Evolutionary conservation across 2,329 filamentous ascomycete genomes (phyloP).

Genomic region (Esteya vermicola): DNA sequence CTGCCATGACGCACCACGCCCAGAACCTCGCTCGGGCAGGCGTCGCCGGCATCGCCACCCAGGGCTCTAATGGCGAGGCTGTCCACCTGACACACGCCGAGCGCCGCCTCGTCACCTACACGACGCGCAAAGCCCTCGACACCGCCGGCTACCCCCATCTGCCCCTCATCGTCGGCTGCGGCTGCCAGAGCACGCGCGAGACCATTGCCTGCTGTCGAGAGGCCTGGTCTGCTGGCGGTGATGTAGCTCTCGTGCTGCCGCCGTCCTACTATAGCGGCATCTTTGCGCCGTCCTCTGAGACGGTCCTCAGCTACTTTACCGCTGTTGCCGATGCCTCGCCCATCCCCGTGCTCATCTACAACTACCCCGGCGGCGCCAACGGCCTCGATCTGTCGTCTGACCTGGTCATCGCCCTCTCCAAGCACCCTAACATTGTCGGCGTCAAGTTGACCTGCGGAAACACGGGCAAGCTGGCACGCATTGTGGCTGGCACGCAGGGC

Average conservation of each 20-base stretch:
- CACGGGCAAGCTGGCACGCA: slow-evolving; percentile 53
- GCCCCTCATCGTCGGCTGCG: slow-evolving; percentile 65
- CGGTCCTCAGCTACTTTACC: slow-evolving; percentile 51
- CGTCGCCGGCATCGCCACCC: slow-evolving; percentile 59
- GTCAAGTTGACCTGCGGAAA: slow-evolving; percentile 59
- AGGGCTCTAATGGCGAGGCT: slow-evolving; percentile 73
- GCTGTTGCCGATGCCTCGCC: slow-evolving; percentile 49
- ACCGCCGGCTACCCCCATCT: slow-evolving; percentile 48
- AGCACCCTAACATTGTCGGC: slow-evolving; percentile 52
- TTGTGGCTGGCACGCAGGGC: slow-evolving; percentile 36
- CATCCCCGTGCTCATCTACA: slow-evolving; percentile 55
- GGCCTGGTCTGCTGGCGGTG: slow-evolving; percentile 53
- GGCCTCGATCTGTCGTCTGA: slow-evolving; percentile 53
- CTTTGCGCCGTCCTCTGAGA: slow-evolving; percentile 48
- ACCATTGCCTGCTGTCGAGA: slow-evolving; percentile 56
- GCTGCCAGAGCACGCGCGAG: slow-evolving; percentile 59
- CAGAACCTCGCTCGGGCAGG: slow-evolving; percentile 61
- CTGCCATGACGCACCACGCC: slow-evolving; percentile 44
- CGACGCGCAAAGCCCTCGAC: slow-evolving; percentile 57
- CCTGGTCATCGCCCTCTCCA: slow-evolving; percentile 40
- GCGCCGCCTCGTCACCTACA: slow-evolving; percentile 51
- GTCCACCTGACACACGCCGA: slow-evolving; percentile 62
- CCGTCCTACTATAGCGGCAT: slow-evolving; percentile 62
- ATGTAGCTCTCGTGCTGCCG: slow-evolving; percentile 63
- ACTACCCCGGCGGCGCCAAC: slow-evolving; percentile 49